A percentile compares a stretch with the other conserved stretches of the same genome.
Conservation (phyloP, 2,329 filamentous ascomycete species). For the Pseudopithomyces chartarum region DNA sequence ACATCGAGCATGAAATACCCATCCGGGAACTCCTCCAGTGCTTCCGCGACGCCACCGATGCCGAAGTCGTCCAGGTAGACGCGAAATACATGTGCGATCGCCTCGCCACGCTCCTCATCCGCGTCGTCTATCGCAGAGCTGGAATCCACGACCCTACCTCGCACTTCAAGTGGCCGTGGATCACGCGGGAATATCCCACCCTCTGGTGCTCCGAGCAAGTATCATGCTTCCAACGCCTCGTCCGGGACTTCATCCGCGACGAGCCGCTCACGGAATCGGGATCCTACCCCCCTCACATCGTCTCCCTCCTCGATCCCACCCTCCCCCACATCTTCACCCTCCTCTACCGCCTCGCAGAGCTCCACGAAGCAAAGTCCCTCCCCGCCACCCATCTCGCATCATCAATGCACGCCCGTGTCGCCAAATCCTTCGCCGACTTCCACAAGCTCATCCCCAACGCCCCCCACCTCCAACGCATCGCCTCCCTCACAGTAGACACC, state of each 20-base stretch:
- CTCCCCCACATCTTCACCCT: conserved; percentile 4
- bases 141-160: neutral
- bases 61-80: neutral
- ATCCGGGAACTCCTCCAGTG: neutral
- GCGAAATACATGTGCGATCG: neutral
- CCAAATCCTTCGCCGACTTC: neutral
- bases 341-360: neutral
- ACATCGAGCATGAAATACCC: neutral
- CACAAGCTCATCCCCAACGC: neutral
- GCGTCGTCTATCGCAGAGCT: neutral
- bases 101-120: conserved; percentile 1
- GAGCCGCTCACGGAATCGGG: neutral
- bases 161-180: neutral
- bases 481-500: neutral
- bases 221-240: neutral
- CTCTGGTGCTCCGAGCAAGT: neutral
- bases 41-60: neutral
- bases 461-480: neutral
- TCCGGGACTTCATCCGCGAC: neutral
- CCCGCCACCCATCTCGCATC: neutral
- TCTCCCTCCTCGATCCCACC: neutral
- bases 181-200: neutral
- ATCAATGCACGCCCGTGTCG: neutral
- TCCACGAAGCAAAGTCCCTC: neutral
- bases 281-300: neutral